These are phyloP conservation scores for Phlyctochytrium arcticum DNA, from an alignment of 192 early-diverging fungal genomes.

Conservation along the genomic window DNA sequence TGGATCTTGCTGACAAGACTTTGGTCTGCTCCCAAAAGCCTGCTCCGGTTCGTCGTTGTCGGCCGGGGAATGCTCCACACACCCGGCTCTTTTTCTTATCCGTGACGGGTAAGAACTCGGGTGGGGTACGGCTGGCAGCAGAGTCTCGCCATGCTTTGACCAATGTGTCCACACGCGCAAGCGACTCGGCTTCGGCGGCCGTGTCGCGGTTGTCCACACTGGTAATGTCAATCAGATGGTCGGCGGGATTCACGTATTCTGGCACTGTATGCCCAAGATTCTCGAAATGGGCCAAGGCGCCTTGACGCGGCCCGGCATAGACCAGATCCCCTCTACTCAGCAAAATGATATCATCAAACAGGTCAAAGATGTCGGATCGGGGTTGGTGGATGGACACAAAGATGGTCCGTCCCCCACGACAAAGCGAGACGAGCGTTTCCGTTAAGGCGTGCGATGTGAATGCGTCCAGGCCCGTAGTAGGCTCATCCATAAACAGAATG, in stretches of 20 bases:
- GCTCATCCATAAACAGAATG: slow-evolving; percentile 51
- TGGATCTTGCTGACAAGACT: slow-evolving; percentile 25
- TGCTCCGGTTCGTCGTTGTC: slow-evolving; percentile 12
- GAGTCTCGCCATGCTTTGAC: slow-evolving; percentile 23
- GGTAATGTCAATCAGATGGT: slow-evolving; percentile 59
- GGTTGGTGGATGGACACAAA: slow-evolving; percentile 90
- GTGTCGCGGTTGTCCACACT: slow-evolving; percentile 37
- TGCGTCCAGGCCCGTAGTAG: slow-evolving; percentile 62
- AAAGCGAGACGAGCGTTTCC: slow-evolving; percentile 45
- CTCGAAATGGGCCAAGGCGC: slow-evolving; percentile 53
- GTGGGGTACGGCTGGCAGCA: background rate
- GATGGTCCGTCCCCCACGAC: slow-evolving; percentile 48
- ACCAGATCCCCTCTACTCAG: slow-evolving; percentile 59
- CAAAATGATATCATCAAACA: slow-evolving; percentile 79
- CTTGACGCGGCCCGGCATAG: slow-evolving; percentile 53
- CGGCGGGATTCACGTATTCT: slow-evolving; percentile 64
- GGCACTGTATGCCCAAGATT: slow-evolving; percentile 50
- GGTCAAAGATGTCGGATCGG: slow-evolving; percentile 72
- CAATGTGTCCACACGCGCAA: slow-evolving; percentile 14
- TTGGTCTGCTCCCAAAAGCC: slow-evolving; percentile 25
- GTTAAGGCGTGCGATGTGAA: slow-evolving; percentile 62
- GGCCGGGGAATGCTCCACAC: background rate
- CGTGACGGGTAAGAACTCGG: background rate
- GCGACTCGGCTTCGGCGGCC: slow-evolving; percentile 16
- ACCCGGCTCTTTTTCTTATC: background rate